phyloP scores from a whole-genome alignment of 257 asterid genomes.

The Ocimum tenuiflorum region DNA sequence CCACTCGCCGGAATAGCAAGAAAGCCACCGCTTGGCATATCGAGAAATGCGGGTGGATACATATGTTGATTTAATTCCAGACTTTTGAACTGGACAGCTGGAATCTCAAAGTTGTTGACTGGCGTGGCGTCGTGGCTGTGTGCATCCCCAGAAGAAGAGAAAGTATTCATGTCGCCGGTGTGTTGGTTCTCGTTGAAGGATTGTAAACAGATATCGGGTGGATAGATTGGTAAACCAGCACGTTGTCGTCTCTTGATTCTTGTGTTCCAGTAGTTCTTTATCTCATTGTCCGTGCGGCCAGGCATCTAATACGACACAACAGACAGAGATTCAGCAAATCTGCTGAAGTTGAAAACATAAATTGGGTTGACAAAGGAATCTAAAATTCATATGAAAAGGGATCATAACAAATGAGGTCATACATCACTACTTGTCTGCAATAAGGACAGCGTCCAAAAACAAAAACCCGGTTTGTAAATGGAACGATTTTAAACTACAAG shows the following conservation, averaged over 20 bases:
- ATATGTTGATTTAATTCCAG: constrained; percentile 36
- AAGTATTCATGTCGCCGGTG: constrained; percentile 28
- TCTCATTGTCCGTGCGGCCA: constrained; percentile 93
- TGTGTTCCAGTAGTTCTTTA: constrained; percentile 86
- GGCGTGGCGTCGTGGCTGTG: constrained; percentile 38
- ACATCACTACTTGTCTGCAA: neutral
- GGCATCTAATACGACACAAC: constrained; percentile 51
- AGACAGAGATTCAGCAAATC: too few species aligned
- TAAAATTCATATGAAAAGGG: neutral
- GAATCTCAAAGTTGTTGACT: constrained; percentile 38
- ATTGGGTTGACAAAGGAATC: neutral
- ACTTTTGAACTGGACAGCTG: constrained; percentile 39
- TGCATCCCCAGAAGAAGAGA: constrained; percentile 38
- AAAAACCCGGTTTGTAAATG: neutral
- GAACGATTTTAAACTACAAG: too few species aligned
- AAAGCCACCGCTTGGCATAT: constrained; percentile 27
- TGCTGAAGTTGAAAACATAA: neutral
- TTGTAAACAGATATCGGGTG: constrained; percentile 52
- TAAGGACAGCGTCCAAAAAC: neutral
- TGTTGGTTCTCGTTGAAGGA: constrained; percentile 41
- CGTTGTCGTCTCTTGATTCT: constrained; percentile 73
- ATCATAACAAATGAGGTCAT: neutral
- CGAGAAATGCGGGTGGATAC: constrained; percentile 32
- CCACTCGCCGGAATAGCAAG: constrained; percentile 45
- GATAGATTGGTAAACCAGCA: constrained; percentile 67